Evolutionary conservation across 2,329 filamentous ascomycete genomes (phyloP).

Genomic region (Phialocephala subalpina): DNA sequence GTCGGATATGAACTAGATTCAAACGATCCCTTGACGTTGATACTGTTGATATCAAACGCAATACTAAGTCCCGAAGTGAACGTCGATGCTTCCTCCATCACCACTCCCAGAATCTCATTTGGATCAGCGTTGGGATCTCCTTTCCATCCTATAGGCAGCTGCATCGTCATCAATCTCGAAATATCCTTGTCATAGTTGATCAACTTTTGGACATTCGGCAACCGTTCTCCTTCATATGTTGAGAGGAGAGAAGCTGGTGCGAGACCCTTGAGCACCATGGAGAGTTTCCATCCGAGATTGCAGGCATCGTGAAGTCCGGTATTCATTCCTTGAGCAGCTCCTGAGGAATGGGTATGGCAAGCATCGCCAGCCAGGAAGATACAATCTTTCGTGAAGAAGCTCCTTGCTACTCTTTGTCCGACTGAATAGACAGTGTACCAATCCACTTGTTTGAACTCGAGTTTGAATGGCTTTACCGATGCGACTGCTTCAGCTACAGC

Average conservation of each 20-base stretch:
- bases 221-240: slow-evolving; percentile 62
- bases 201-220: slow-evolving; percentile 49
- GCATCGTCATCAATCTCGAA: slow-evolving; percentile 50
- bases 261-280: slow-evolving; percentile 54
- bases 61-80: slow-evolving; percentile 70
- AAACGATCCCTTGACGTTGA: slow-evolving; percentile 49
- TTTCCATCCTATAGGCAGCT: slow-evolving; percentile 48
- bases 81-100: slow-evolving; percentile 65
- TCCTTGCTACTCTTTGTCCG: slow-evolving; percentile 65
- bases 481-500: slow-evolving; percentile 59
- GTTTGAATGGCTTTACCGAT: slow-evolving; percentile 50
- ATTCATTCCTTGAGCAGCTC: slow-evolving; percentile 68
- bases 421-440: slow-evolving; percentile 69
- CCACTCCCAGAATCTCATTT: slow-evolving; percentile 58
- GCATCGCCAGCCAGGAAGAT: slow-evolving; percentile 64
- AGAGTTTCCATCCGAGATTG: slow-evolving; percentile 69
- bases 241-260: slow-evolving; percentile 53
- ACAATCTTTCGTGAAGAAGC: slow-evolving; percentile 63
- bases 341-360: slow-evolving; percentile 67
- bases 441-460: slow-evolving; percentile 51
- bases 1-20: slow-evolving; percentile 30
- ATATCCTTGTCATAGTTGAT: slow-evolving; percentile 52
- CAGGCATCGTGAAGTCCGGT: slow-evolving; percentile 66
- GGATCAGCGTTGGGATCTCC: slow-evolving; percentile 51
- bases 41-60: slow-evolving; percentile 56